Base-by-base conservation (phyloP, 1,139 yeast species). In the Lodderomyces orthopsilosis region DNA sequence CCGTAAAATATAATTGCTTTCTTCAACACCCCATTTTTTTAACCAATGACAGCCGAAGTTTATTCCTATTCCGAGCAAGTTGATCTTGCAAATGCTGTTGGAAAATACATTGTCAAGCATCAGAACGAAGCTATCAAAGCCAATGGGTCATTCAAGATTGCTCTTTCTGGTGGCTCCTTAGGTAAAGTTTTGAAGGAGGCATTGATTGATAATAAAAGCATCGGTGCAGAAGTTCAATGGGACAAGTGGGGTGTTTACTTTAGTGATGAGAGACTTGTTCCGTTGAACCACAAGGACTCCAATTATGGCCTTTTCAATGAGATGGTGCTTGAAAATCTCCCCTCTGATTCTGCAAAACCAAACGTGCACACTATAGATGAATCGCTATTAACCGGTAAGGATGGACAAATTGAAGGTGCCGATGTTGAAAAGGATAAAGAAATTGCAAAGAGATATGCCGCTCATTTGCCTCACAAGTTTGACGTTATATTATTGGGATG, bases 81-180 rank as follows among this genome's bases (percentile, higher is more conserved):
- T 14, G 79, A 75, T 22, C 82, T 84, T 37, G 84, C 90, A 49
- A 62, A 65, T 37, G 73, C 81, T 2, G 78, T 84, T 40, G 90
- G 81, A 12, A 54, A 63, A 39, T 77, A 76, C 56, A 69, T 85
- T 35, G 54, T 85, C 27, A 63, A 71, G 42, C 62, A 72, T 41
- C 93, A 85, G 61, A 67, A 81, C 48, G 60, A 66, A 24, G 81
- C 81, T 2, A 23, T 43, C 12, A 54, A 61, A 22, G 51, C 51
- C 35, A 59, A 56, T 36, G 65, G 56, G 45, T 59, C 62, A 21
- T 91, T 91, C 66, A 79, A 77, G 52, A 74, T 91, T 49, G 97
- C 96, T 18, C 74, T 91, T 38, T 84, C 94, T 45, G 98, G 97
- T 35, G 98, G 98, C 1, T 88, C 96, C 4, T 72, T 90, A 53